These are phyloP conservation scores for Ashbya aceris DNA, from an alignment of 1,139 yeast genomes.

Conservation along the genomic window DNA sequence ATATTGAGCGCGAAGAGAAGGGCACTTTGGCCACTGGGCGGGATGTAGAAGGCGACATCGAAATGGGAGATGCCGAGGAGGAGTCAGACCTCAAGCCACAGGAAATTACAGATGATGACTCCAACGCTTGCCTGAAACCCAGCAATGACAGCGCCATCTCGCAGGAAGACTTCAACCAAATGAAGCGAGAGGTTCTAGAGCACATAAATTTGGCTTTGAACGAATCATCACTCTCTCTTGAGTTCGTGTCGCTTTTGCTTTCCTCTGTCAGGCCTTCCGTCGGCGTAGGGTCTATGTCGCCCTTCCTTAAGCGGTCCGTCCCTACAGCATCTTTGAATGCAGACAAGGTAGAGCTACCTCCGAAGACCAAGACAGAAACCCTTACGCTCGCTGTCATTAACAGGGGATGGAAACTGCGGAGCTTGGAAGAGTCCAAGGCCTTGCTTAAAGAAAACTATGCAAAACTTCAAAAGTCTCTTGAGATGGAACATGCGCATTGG, in stretches of 20 bases:
- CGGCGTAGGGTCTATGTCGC: constrained; percentile 82
- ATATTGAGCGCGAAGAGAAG: constrained; percentile 30
- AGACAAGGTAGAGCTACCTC: constrained; percentile 37
- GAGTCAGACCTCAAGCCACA: constrained; percentile 9
- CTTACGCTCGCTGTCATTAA: constrained; percentile 35
- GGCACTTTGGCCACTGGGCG: constrained; percentile 8
- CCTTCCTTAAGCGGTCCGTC: constrained; percentile 66
- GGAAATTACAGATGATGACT: constrained; percentile 8
- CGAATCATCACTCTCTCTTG: constrained; percentile 81
- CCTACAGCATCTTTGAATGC: constrained; percentile 76
- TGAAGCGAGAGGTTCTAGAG: constrained; percentile 47
- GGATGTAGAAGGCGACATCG: constrained; percentile 14
- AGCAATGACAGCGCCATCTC: constrained; percentile 20
- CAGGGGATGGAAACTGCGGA: constrained; percentile 79
- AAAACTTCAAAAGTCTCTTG: constrained; percentile 45
- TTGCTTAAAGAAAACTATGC: constrained; percentile 44
- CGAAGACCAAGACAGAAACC: constrained; percentile 15
- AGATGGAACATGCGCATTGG: constrained; percentile 71
- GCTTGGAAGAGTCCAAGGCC: constrained; percentile 48
- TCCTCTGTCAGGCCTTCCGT: constrained; percentile 80
- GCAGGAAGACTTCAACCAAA: constrained; percentile 44
- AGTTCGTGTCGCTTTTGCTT: constrained; percentile 72
- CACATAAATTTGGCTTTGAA: constrained; percentile 64
- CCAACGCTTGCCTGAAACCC: background rate
- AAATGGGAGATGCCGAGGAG: constrained; percentile 11